Evolutionary conservation across 441 rosid genomes (phyloP).

Genomic region (Syzygium malaccense): DNA sequence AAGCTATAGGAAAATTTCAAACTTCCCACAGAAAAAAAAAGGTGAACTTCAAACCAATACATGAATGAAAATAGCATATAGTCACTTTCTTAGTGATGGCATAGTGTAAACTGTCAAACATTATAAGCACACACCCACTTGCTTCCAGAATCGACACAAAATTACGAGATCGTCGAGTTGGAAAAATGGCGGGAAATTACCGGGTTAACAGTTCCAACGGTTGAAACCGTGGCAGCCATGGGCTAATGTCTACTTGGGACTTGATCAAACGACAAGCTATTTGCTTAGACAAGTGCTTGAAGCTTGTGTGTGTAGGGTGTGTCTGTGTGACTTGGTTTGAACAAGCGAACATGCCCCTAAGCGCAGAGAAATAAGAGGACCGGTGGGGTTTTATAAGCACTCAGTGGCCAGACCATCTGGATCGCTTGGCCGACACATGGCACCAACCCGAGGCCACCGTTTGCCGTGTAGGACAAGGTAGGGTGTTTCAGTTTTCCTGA

Average conservation of each 20-base stretch:
- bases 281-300: neutral
- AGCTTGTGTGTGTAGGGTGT: neutral
- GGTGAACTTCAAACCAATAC: neutral
- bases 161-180: neutral
- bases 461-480: neutral
- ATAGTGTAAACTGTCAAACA: neutral
- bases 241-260: neutral
- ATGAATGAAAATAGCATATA: neutral
- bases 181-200: neutral
- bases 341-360: neutral
- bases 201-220: neutral
- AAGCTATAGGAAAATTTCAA: neutral
- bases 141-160: neutral
- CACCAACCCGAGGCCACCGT: neutral
- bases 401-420: neutral
- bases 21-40: neutral
- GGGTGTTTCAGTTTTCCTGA: neutral
- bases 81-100: neutral
- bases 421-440: neutral
- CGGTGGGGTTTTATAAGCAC: neutral
- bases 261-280: neutral
- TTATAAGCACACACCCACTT: neutral
- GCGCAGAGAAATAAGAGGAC: neutral
- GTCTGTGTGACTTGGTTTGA: neutral
- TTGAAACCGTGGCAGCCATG: conserved; percentile 8